Percentiles rank a stretch among this genome's conserved stretches.
These are phyloP conservation scores for Ramalina peruviana DNA, from an alignment of 495 filamentous ascomycete species.

Conservation along the genomic window DNA sequence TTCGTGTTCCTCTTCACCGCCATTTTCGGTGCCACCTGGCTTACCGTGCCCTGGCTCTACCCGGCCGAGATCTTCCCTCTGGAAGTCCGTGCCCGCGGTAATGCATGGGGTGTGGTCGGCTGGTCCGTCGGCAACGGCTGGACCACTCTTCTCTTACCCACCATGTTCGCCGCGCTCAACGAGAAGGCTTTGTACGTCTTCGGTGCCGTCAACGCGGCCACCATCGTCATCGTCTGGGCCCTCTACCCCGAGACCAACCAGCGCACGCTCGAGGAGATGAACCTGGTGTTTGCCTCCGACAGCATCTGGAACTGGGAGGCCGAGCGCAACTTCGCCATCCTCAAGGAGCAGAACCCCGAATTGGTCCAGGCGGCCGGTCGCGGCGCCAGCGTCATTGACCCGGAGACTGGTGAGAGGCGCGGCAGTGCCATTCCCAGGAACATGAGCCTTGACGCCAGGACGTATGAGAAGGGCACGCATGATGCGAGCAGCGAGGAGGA, in stretches of 20 bases:
- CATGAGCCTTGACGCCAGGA: constrained; percentile 7
- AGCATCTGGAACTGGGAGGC: constrained; percentile 51
- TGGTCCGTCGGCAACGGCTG: constrained; percentile 59
- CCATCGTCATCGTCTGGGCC: constrained; percentile 49
- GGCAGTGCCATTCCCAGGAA: constrained; percentile 5
- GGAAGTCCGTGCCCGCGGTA: constrained; percentile 50
- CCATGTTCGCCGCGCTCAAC: constrained; percentile 45
- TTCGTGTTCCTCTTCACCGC: constrained; percentile 57
- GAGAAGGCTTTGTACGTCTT: constrained; percentile 56
- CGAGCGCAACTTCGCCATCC: constrained; percentile 36
- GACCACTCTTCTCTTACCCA: constrained; percentile 40
- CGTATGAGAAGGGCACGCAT: neutral
- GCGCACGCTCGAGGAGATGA: constrained; percentile 54
- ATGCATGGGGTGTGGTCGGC: constrained; percentile 57
- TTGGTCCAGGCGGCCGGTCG: constrained; percentile 25
- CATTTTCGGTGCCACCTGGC: constrained; percentile 56
- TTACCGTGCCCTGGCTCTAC: constrained; percentile 58
- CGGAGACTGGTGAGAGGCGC: constrained; percentile 21
- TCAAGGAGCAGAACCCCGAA: constrained; percentile 36
- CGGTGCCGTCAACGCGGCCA: constrained; percentile 43
- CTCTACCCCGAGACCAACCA: constrained; percentile 54
- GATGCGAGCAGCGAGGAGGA: neutral
- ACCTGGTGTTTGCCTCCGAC: constrained; percentile 46
- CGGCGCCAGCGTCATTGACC: constrained; percentile 31
- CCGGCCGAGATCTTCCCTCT: constrained; percentile 60